Evolutionary conservation across 208 protist species (phyloP).

Genomic region (Acanthamoeba divionensis): DNA sequence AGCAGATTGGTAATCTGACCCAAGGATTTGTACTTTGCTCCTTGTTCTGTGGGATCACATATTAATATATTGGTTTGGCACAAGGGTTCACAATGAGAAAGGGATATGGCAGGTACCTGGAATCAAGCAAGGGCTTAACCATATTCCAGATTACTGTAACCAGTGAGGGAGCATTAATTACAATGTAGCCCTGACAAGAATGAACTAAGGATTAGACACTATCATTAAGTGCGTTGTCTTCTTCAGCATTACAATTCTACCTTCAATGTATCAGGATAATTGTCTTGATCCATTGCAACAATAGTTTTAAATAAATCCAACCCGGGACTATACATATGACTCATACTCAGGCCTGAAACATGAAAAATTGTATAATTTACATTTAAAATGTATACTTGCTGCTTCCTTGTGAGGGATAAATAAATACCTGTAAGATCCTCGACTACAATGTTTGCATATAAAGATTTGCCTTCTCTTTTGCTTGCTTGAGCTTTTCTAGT

Average conservation of each 20-base stretch:
- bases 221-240: background rate
- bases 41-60: background rate
- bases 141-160: constrained; percentile 3
- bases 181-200: background rate
- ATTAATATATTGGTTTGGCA: background rate
- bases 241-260: background rate
- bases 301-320: constrained; percentile 31
- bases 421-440: constrained; percentile 26
- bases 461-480: background rate
- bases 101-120: background rate
- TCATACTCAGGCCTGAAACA: constrained; percentile 28
- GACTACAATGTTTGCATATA: constrained; percentile 35
- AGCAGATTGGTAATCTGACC: background rate
- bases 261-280: constrained; percentile 43
- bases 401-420: no score
- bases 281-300: constrained; percentile 12
- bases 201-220: background rate
- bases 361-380: no score
- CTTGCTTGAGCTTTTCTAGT: background rate
- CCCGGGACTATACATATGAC: constrained; percentile 33
- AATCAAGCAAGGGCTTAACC: constrained; percentile 12
- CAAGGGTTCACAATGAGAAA: background rate
- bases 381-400: no score
- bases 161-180: background rate
- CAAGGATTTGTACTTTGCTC: constrained; percentile 22